A percentile compares a stretch with the other conserved stretches of the same genome.
These are phyloP conservation scores for Solanum virginianum DNA, from an alignment of 257 asterid species.

Conservation along the genomic window DNA sequence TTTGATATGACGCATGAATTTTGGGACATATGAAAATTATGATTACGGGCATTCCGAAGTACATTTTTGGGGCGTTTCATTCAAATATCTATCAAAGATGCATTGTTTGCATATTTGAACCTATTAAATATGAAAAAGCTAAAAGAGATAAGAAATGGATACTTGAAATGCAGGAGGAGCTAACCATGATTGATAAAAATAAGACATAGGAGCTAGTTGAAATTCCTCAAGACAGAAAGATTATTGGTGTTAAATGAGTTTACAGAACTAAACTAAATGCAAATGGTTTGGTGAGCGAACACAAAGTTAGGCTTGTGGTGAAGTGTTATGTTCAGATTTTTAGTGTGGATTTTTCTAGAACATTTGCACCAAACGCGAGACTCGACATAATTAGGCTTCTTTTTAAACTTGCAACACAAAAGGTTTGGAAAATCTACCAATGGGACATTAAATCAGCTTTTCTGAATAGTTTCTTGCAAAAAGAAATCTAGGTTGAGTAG, in stretches of 20 bases:
- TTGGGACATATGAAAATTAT: too few species aligned
- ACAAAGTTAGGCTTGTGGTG: background rate
- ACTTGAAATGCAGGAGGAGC: background rate
- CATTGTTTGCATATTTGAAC: background rate
- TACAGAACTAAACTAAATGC: background rate
- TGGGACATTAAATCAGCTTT: too few species aligned
- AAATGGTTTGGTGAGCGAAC: background rate
- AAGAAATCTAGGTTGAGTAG: too few species aligned
- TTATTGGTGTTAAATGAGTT: background rate
- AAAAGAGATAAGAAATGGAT: background rate
- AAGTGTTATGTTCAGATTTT: background rate
- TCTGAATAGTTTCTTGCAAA: too few species aligned
- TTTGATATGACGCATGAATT: too few species aligned
- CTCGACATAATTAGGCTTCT: background rate
- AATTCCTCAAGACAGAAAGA: background rate
- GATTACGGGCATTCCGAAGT: too few species aligned
- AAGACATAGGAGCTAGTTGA: background rate
- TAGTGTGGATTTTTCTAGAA: background rate
- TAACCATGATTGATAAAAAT: background rate
- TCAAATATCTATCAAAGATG: background rate
- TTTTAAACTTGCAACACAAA: too few species aligned
- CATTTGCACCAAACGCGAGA: background rate
- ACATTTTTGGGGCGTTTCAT: too few species aligned
- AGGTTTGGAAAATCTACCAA: too few species aligned
- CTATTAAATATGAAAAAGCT: background rate